Evolutionary conservation across 768 basidiomycete species (phyloP).

Genomic region (Rhodotorula toruloides): DNA sequence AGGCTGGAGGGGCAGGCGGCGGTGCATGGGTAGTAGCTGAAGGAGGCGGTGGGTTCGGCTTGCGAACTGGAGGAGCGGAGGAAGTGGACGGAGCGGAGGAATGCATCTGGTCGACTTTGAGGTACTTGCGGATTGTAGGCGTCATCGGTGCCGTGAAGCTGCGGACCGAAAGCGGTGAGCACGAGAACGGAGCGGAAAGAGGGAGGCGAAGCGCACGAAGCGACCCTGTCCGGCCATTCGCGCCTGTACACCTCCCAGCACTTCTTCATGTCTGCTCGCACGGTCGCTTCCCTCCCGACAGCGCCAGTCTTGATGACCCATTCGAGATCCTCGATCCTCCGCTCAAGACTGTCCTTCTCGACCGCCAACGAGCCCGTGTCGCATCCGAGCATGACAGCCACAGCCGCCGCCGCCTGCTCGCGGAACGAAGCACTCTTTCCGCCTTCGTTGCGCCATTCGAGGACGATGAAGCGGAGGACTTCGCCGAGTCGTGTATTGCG

Average conservation of each 20-base stretch:
- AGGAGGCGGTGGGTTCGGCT: constrained; percentile 23
- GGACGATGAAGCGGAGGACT: constrained; percentile 43
- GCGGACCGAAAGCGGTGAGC: neutral
- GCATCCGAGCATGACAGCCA: constrained; percentile 14
- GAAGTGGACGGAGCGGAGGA: constrained; percentile 31
- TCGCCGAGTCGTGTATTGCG: constrained; percentile 46
- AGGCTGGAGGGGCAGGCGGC: neutral
- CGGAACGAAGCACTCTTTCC: constrained; percentile 35
- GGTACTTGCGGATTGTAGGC: constrained; percentile 48
- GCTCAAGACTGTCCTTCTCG: constrained; percentile 42
- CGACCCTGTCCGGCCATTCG: constrained; percentile 46
- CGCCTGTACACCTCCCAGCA: constrained; percentile 47
- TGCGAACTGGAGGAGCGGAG: neutral
- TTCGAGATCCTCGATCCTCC: constrained; percentile 44
- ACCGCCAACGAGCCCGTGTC: constrained; percentile 27
- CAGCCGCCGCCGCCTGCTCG: constrained; percentile 18
- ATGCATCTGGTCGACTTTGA: constrained; percentile 43
- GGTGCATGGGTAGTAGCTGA: constrained; percentile 1
- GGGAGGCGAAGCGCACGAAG: constrained; percentile 42
- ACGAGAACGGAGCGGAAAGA: neutral
- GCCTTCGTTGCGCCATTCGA: constrained; percentile 41
- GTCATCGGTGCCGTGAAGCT: constrained; percentile 50
- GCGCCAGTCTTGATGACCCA: constrained; percentile 47
- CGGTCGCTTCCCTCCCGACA: constrained; percentile 48
- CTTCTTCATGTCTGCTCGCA: constrained; percentile 46